Conservation (phyloP, 164 flowering plant genomes). For the Warburgia ugandensis region DNA sequence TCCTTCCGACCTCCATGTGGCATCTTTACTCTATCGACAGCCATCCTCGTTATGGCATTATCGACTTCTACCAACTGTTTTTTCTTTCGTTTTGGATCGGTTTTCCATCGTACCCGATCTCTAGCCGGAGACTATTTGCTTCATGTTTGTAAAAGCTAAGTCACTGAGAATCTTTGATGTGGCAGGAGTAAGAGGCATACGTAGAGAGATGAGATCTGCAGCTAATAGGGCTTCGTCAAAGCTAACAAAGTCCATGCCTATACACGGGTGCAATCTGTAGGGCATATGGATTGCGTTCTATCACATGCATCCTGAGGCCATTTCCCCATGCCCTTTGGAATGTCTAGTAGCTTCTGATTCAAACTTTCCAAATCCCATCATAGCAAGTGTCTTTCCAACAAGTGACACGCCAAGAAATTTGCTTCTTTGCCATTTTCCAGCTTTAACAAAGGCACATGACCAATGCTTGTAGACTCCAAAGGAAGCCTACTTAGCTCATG, state of each 20-base stretch:
- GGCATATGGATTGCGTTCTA: conserved; percentile 84
- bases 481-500: too few relatives aligned
- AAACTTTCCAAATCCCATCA: conserved; percentile 86
- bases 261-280: conserved; percentile 84
- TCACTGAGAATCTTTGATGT: conserved; percentile 76
- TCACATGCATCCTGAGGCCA: conserved; percentile 80
- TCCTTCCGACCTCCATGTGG: too few relatives aligned
- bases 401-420: conserved; percentile 86
- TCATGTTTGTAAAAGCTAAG: conserved; percentile 75
- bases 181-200: conserved; percentile 81
- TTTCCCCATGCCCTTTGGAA: too few relatives aligned
- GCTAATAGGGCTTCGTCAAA: conserved; percentile 67
- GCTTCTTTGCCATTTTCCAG: conserved; percentile 72
- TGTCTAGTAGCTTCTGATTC: conserved; percentile 83
- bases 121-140: conserved; percentile 82
- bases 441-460: too few relatives aligned
- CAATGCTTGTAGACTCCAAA: too few relatives aligned
- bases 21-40: too few relatives aligned
- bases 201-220: conserved; percentile 80
- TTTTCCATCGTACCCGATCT: too few relatives aligned
- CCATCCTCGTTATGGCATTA: too few relatives aligned
- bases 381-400: conserved; percentile 77
- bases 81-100: too few relatives aligned
- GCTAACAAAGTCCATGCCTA: conserved; percentile 71
- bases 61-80: too few relatives aligned